Percentiles rank a stretch among this genome's conserved stretches.
phyloP scores from a whole-genome alignment of 2,329 filamentous ascomycete genomes.

The Ceratocystis harringtonii region DNA sequence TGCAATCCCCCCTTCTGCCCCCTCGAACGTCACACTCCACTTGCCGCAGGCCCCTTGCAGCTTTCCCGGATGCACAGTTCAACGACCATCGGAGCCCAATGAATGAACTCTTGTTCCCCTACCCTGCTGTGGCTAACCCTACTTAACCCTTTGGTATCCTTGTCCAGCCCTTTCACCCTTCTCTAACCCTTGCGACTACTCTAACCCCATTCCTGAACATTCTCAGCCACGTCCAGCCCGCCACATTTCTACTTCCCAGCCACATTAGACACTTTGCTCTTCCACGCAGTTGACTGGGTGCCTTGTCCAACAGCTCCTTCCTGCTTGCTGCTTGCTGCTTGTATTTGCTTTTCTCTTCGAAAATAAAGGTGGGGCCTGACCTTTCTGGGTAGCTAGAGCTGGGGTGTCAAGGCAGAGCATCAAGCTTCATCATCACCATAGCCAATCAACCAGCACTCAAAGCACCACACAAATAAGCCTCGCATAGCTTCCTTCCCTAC shows the following conservation, averaged over 20 bases:
- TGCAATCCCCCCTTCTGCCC: neutral
- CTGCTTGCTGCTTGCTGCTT: neutral
- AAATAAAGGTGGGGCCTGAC: constrained; percentile 3
- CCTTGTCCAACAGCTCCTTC: constrained; percentile 4
- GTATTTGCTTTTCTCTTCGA: neutral
- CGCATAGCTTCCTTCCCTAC: neutral
- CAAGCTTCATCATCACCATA: constrained; percentile 17
- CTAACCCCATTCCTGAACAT: too few relatives aligned
- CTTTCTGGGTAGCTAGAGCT: constrained; percentile 12
- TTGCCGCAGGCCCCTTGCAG: constrained; percentile 2
- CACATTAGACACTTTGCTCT: neutral
- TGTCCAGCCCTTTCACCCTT: too few relatives aligned
- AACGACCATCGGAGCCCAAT: neutral
- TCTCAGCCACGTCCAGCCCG: too few relatives aligned
- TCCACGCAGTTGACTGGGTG: constrained; percentile 16
- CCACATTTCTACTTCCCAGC: neutral
- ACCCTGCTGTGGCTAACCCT: neutral
- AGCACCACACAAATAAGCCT: neutral
- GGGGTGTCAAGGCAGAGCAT: constrained; percentile 16
- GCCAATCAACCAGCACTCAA: neutral
- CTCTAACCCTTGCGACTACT: too few relatives aligned
- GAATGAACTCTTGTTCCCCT: neutral
- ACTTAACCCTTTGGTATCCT: too few relatives aligned
- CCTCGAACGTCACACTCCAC: neutral
- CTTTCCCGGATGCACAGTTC: neutral